Base-by-base conservation (phyloP, 345 rosid species). In the Capsella bursapastoris region DNA sequence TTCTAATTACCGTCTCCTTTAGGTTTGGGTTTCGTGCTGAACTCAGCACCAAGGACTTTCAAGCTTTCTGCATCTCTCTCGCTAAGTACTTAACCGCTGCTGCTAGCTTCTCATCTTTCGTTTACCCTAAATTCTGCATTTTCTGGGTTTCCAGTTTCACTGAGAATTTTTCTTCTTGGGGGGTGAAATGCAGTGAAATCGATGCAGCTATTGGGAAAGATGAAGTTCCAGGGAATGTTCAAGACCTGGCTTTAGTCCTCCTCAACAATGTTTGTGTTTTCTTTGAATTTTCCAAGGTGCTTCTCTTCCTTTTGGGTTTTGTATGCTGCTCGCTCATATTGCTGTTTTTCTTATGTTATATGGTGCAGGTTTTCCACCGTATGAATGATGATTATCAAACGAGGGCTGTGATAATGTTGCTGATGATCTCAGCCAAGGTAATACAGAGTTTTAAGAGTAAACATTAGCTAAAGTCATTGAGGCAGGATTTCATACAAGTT, bases 361-460 rank as follows among this genome's bases (percentile, higher is more conserved):
- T 57, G 68, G 35, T 78, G 74, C 61, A 93, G 98, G 38, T 88
- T 14, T 83, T 91, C 80, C 74, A 55, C 29, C 82, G 56, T 25
- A 77, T 57, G 72, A 79, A 72, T 75, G 85, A 86, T 37, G 51
- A 66, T 73, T 29, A 47, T 71, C 31, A 55, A 38, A 57, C 79
- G 4, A 73, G 74, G 31, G 89, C 95, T 62, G 83, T 82, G 64
- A 52, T 89, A 59, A 86, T 91, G 96, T 88, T 83, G 68, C 79
- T 94, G 79, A 81, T 94, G 96, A 69, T 90, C 80, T 94, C 98
- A 41, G 89, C 80, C 22, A 94, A 94, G 95, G 97, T 94, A 84
- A 32, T 34, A 47, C 0, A 50, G 56, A 22, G 73, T 58, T 73
- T 73, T 22, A 22, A 18, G 8, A 74, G 9, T 44, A 31, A 37